Conservation (phyloP, 2,329 filamentous ascomycete genomes). For the Fusarium ramigenum region DNA sequence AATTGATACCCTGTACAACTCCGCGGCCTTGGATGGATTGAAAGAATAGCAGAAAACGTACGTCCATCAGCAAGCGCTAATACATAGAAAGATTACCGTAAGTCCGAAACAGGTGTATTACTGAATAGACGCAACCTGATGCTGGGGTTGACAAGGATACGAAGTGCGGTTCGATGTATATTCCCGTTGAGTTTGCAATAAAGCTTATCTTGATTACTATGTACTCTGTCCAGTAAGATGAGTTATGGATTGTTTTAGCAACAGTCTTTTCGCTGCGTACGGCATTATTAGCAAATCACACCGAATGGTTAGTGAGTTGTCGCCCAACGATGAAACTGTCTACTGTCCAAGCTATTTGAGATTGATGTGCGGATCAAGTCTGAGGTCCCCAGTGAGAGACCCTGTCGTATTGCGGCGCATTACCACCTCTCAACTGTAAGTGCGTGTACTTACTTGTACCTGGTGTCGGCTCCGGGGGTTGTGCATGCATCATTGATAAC, state of each 20-base stretch:
- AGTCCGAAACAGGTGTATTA: slow-evolving; percentile 12
- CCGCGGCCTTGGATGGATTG: not conserved
- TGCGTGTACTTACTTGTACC: slow-evolving; percentile 10
- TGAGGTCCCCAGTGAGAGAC: slow-evolving; percentile 2
- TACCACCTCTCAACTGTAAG: not conserved
- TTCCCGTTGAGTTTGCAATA: not conserved
- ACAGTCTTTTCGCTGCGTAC: not conserved
- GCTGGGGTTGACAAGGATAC: not conserved
- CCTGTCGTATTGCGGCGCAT: slow-evolving; percentile 27
- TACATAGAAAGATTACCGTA: slow-evolving; percentile 1
- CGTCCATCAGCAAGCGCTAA: not conserved
- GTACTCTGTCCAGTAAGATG: not conserved
- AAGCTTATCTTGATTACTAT: not conserved
- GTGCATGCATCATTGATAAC: slow-evolving; percentile 27
- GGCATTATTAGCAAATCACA: slow-evolving; percentile 23
- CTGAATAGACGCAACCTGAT: slow-evolving; percentile 13
- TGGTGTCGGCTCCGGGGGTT: slow-evolving; percentile 40
- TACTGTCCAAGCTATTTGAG: slow-evolving; percentile 1
- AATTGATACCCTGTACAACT: slow-evolving; percentile 6
- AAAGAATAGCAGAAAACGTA: slow-evolving; percentile 16
- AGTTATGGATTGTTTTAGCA: not conserved
- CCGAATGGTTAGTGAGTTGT: slow-evolving; percentile 9
- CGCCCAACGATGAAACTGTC: slow-evolving; percentile 13
- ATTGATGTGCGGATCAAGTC: slow-evolving; percentile 22
- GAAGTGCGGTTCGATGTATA: slow-evolving; percentile 15